Conservation (phyloP, 106 monocot genomes). For the Dendrobium huoshanense region DNA sequence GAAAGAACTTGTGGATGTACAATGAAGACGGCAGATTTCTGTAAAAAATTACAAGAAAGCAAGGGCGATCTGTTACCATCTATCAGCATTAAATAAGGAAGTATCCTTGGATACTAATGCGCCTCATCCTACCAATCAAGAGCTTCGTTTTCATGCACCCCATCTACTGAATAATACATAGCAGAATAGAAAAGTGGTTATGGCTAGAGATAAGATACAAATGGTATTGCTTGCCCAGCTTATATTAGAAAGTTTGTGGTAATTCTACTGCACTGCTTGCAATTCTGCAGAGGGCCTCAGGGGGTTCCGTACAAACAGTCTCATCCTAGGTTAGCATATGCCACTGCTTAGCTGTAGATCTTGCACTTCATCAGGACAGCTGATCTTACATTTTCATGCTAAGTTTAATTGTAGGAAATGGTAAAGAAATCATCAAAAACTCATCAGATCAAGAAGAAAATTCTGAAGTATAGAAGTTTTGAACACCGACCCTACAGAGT, state of each 20-base stretch:
- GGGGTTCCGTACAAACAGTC: no score
- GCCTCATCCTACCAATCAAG: constrained; percentile 1
- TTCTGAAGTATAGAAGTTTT: neutral
- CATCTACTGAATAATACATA: neutral
- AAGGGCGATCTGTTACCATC: neutral
- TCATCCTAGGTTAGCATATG: no score
- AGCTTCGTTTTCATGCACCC: neutral
- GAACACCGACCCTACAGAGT: neutral
- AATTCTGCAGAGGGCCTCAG: no score
- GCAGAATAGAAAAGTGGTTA: neutral
- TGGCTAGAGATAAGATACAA: neutral
- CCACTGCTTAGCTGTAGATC: no score
- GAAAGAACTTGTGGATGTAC: no score
- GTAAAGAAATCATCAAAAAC: neutral
- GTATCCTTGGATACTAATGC: neutral
- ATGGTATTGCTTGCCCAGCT: neutral
- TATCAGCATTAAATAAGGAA: neutral
- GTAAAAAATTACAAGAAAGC: no score
- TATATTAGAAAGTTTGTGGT: no score
- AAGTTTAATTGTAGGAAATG: neutral
- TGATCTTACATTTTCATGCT: neutral
- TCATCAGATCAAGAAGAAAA: neutral
- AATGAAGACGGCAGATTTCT: no score
- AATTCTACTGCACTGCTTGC: no score
- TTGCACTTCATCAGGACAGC: neutral